Percentiles rank a stretch among this genome's conserved stretches.
These are phyloP conservation scores for Gaeumannomyces tritici DNA, from an alignment of 2,329 filamentous ascomycete species.

Conservation along the genomic window DNA sequence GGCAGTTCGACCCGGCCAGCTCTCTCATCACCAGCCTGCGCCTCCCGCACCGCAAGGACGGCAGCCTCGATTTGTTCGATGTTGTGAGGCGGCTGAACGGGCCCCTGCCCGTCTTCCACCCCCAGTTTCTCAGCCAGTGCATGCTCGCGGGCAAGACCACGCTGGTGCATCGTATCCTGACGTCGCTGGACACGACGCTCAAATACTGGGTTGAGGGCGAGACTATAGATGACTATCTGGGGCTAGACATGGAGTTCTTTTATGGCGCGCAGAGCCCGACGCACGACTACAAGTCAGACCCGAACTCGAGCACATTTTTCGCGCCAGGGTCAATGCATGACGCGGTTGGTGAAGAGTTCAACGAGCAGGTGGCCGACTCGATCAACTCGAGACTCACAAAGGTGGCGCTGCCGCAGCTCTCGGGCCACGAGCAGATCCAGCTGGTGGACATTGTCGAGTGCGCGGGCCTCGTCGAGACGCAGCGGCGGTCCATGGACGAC, in stretches of 20 bases:
- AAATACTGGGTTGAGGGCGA: slow-evolving; percentile 82
- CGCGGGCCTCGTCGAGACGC: slow-evolving; percentile 72
- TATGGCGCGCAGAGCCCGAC: slow-evolving; percentile 25
- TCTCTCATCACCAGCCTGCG: slow-evolving; percentile 44
- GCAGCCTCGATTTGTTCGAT: slow-evolving; percentile 60
- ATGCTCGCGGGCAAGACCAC: slow-evolving; percentile 69
- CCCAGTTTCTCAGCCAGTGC: slow-evolving; percentile 80
- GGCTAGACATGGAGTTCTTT: slow-evolving; percentile 51
- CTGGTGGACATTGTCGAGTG: slow-evolving; percentile 80
- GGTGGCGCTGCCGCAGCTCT: slow-evolving; percentile 68
- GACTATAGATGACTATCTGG: slow-evolving; percentile 66
- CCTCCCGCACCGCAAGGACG: slow-evolving; percentile 36
- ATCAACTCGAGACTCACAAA: slow-evolving; percentile 71
- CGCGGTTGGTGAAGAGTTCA: slow-evolving; percentile 54
- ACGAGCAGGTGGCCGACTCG: slow-evolving; percentile 57
- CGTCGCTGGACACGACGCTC: slow-evolving; percentile 63
- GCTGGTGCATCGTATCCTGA: slow-evolving; percentile 63
- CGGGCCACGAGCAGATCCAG: slow-evolving; percentile 78
- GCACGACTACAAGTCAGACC: not conserved
- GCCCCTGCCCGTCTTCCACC: slow-evolving; percentile 82
- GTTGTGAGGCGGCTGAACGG: slow-evolving; percentile 78
- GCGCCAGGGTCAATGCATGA: slow-evolving; percentile 16
- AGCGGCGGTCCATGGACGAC: slow-evolving; percentile 80
- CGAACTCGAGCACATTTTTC: not conserved
- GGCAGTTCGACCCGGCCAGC: slow-evolving; percentile 57